Base-by-base conservation (phyloP, 495 filamentous ascomycete species). In the Daldinia decipiens region DNA sequence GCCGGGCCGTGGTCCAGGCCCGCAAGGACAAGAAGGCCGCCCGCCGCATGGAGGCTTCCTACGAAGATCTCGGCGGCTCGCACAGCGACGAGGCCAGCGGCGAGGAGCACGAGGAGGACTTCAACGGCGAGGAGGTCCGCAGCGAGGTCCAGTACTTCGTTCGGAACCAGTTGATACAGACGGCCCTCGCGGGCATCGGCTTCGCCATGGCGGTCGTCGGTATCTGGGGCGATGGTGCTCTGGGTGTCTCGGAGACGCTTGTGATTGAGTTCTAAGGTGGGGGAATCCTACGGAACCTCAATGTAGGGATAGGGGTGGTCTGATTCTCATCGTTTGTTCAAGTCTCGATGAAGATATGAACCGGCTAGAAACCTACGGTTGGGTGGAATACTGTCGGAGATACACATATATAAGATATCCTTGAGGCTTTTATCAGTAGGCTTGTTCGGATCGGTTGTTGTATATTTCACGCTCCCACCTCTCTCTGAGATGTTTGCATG, bases 91-190 rank as follows among this genome's bases (percentile, higher is more conserved):
- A 88, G 39, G 73, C 69, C 45, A 85, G 85, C 34, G 79, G 82
- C 71, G 80, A 79, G 53, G 80, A 88, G 62, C 67, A 81, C 38
- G 84, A 87, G 26, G 82, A 87, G 69, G 79, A 86, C 38, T 78
- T 93, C 62, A 97, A 97, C 75, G 94, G 94, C 3, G 94, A 97
- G 86, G 88, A 89, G 69, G 88, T 97, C 29, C 82, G 91, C 74
- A 82, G 79, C 40, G 88, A 87, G 74, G 90, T 96, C 79, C 87
- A 90, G 77, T 79, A 79, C 40, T 91, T 91, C 77, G 83, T 87
- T 67, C 80, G 82, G 69, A 83, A 85, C 66, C 88, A 93, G 79
- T 72, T 85, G 24, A 79, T 87, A 15, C 85, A 91, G 76, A 82
- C 84, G 26, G 86, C 78, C 11, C 77, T 95, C 29, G 84, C 86